phyloP scores from a whole-genome alignment of 495 filamentous ascomycete genomes.

The Xylaria scruposa region DNA sequence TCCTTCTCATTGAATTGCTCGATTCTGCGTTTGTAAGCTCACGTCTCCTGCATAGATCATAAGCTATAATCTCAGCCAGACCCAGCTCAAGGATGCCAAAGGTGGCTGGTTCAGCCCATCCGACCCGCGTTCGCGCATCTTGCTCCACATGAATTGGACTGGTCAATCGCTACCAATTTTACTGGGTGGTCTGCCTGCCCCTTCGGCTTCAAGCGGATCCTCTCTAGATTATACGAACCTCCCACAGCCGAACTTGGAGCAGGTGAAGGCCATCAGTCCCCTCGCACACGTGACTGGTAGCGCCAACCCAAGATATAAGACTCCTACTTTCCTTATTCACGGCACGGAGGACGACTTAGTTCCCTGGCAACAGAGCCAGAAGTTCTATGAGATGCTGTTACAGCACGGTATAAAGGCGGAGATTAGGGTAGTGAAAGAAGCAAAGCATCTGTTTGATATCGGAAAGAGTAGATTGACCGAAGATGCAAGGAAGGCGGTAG shows the following conservation, averaged over 20 bases:
- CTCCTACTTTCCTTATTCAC: constrained; percentile 57
- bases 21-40: too few species aligned
- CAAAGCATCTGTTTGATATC: too few species aligned
- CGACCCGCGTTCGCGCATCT: too few species aligned
- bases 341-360: constrained; percentile 53
- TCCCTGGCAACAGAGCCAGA: constrained; percentile 29
- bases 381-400: too few species aligned
- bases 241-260: constrained; percentile 12
- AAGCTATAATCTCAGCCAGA: background rate
- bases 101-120: constrained; percentile 2
- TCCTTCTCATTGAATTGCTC: too few species aligned
- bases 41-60: background rate
- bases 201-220: background rate
- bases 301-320: constrained; percentile 33
- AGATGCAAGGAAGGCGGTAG: too few species aligned
- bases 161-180: constrained; percentile 51
- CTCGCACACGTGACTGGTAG: constrained; percentile 44
- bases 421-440: too few species aligned
- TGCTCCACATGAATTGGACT: constrained; percentile 53
- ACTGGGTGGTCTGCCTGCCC: constrained; percentile 30
- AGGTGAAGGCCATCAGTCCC: constrained; percentile 43
- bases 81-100: background rate
- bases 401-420: too few species aligned
- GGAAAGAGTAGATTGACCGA: too few species aligned
- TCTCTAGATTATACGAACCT: background rate